A percentile compares a stretch with the other conserved stretches of the same genome.
Evolutionary conservation across 2,329 filamentous ascomycete genomes (phyloP).

Genomic region (Paracoccidioides lutzii): DNA sequence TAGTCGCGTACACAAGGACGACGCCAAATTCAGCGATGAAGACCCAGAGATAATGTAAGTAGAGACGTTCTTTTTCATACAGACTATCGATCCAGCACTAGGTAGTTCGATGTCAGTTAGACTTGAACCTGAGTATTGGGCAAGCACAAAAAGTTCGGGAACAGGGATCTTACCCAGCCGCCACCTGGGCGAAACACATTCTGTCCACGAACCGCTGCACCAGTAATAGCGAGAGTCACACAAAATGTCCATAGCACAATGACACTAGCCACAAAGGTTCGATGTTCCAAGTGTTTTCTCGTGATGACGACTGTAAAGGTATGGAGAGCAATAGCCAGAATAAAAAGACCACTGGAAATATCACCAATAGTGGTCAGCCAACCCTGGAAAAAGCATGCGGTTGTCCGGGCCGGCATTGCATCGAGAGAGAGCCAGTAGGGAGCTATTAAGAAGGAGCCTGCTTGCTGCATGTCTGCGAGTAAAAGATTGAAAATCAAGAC

Average conservation of each 20-base stretch:
- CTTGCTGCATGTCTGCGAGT: slow-evolving; percentile 39
- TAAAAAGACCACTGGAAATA: slow-evolving; percentile 38
- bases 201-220: not conserved
- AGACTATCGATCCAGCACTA: slow-evolving; percentile 37
- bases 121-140: not conserved
- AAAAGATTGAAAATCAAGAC: slow-evolving; percentile 41
- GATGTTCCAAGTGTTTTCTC: slow-evolving; percentile 33
- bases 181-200: not conserved
- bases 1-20: slow-evolving; percentile 34
- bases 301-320: slow-evolving; percentile 38
- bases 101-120: not conserved
- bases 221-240: slow-evolving; percentile 26
- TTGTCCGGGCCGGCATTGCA: slow-evolving; percentile 32
- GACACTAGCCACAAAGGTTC: slow-evolving; percentile 33
- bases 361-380: slow-evolving; percentile 41
- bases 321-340: slow-evolving; percentile 41
- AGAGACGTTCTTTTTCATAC: slow-evolving; percentile 34
- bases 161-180: not conserved
- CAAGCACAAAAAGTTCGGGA: not conserved
- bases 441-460: slow-evolving; percentile 37
- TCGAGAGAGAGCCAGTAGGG: slow-evolving; percentile 34
- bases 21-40: slow-evolving; percentile 41
- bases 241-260: slow-evolving; percentile 34
- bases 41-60: slow-evolving; percentile 42
- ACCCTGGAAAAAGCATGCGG: slow-evolving; percentile 38